phyloP scores from a whole-genome alignment of 225 moss, liverwort and hornwort genomes.

The Bryum argenteum region DNA sequence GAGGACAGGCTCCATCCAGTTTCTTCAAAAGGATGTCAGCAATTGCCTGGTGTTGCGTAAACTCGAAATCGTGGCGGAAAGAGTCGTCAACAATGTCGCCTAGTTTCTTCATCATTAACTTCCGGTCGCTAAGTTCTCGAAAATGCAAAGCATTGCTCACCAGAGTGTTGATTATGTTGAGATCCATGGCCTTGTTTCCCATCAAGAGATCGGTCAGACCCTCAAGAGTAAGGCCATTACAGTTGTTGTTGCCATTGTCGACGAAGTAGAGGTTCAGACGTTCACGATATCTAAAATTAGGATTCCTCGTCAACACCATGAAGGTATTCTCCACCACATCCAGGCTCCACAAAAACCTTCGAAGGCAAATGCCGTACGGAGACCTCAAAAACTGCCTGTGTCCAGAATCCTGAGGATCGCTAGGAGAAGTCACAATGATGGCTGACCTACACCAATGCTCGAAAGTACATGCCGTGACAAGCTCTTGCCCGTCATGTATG shows the following conservation, averaged over 20 bases:
- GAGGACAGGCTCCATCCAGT: constrained; percentile 32
- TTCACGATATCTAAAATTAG: constrained; percentile 51
- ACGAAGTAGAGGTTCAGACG: constrained; percentile 53
- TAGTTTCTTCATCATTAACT: constrained; percentile 32
- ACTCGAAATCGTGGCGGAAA: constrained; percentile 54
- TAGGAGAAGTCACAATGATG: constrained; percentile 23
- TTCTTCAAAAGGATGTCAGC: constrained; percentile 38
- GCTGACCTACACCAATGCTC: constrained; percentile 55
- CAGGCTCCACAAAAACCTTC: constrained; percentile 52
- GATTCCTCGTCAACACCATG: constrained; percentile 55
- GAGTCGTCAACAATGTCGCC: constrained; percentile 37
- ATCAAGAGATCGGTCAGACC: constrained; percentile 43
- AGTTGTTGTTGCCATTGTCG: constrained; percentile 31
- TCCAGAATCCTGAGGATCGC: constrained; percentile 18
- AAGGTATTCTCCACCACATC: constrained; percentile 57
- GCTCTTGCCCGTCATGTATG: constrained; percentile 52
- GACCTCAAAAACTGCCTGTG: constrained; percentile 36
- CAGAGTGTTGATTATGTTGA: constrained; percentile 31
- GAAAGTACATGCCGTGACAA: constrained; percentile 40
- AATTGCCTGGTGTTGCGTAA: constrained; percentile 46
- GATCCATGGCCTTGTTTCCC: constrained; percentile 51
- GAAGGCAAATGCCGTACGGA: constrained; percentile 41
- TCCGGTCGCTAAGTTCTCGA: constrained; percentile 44
- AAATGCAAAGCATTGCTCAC: constrained; percentile 48
- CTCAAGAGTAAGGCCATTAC: constrained; percentile 40